Conservation (phyloP, 495 filamentous ascomycete species). For the Letharia columbiana region DNA sequence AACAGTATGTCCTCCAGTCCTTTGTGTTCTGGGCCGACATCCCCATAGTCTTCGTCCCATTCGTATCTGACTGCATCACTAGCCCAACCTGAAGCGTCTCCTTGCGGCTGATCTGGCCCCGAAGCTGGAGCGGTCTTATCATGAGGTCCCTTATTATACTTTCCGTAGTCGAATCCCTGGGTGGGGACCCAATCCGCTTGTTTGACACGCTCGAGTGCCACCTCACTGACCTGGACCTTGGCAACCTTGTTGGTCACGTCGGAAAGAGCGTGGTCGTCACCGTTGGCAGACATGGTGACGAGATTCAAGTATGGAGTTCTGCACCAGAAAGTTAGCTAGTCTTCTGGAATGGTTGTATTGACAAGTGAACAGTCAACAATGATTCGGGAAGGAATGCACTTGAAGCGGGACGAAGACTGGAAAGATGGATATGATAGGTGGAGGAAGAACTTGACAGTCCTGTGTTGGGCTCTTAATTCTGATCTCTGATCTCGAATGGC, state of each 20-base stretch:
- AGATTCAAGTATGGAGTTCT: background rate
- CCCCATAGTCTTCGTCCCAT: constrained; percentile 78
- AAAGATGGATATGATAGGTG: no score
- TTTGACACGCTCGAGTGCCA: constrained; percentile 30
- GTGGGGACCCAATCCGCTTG: constrained; percentile 47
- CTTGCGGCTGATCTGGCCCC: constrained; percentile 3
- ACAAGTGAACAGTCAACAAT: background rate
- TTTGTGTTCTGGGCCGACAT: constrained; percentile 61
- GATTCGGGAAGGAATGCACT: background rate
- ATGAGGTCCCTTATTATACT: constrained; percentile 29
- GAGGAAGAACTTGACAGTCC: background rate
- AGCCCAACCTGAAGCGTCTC: constrained; percentile 38
- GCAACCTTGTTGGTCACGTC: constrained; percentile 33
- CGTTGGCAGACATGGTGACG: constrained; percentile 13
- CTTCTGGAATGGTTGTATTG: background rate
- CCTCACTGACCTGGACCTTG: constrained; percentile 29
- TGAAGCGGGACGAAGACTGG: background rate
- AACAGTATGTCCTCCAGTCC: constrained; percentile 71
- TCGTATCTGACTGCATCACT: constrained; percentile 61
- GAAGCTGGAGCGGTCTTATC: background rate
- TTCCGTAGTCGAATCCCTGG: constrained; percentile 46
- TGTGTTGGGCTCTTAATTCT: background rate
- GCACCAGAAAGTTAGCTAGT: background rate
- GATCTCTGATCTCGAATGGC: background rate
- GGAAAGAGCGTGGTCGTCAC: constrained; percentile 27